Evolutionary conservation across 2,329 filamentous ascomycete genomes (phyloP).

Genomic region (Pestalotiopsis sp.): DNA sequence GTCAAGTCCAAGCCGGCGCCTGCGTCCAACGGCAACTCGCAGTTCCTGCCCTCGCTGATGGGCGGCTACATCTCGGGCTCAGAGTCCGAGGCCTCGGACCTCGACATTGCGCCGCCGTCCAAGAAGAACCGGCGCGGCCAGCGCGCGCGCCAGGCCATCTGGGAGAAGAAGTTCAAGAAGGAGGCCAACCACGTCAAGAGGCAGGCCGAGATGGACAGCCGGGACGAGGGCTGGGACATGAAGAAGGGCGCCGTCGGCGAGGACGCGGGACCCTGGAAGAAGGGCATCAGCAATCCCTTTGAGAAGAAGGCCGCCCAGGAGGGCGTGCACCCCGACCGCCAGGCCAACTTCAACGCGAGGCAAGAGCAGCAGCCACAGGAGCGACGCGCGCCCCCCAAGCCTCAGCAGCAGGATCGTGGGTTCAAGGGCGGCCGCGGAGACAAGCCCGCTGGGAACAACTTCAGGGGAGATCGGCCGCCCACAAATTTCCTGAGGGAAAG

Average conservation of each 20-base stretch:
- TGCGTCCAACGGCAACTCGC: slow-evolving; percentile 44
- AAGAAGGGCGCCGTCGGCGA: slow-evolving; percentile 56
- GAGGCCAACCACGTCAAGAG: slow-evolving; percentile 67
- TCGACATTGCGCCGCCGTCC: slow-evolving; percentile 59
- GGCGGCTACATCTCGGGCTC: slow-evolving; percentile 80
- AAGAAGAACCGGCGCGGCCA: slow-evolving; percentile 79
- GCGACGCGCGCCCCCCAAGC: neutral
- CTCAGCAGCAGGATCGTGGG: neutral
- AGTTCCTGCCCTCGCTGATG: slow-evolving; percentile 77
- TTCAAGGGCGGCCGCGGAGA: slow-evolving; percentile 25
- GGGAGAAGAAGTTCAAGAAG: slow-evolving; percentile 78
- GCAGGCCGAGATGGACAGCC: slow-evolving; percentile 37
- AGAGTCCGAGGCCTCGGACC: slow-evolving; percentile 65
- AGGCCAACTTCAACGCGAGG: slow-evolving; percentile 36
- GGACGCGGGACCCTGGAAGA: slow-evolving; percentile 53
- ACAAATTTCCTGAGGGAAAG: slow-evolving; percentile 19
- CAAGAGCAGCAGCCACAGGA: neutral
- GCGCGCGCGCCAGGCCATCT: slow-evolving; percentile 75
- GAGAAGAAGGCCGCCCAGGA: slow-evolving; percentile 17
- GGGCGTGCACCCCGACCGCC: slow-evolving; percentile 32
- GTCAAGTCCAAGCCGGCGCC: slow-evolving; percentile 25
- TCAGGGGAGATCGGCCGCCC: slow-evolving; percentile 1
- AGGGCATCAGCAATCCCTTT: slow-evolving; percentile 41
- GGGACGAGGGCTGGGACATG: slow-evolving; percentile 61
- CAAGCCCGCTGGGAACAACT: slow-evolving; percentile 15